Evolutionary conservation across 1,284 basidiomycete genomes (phyloP).

Genomic region (Pyrrhoderma noxium): DNA sequence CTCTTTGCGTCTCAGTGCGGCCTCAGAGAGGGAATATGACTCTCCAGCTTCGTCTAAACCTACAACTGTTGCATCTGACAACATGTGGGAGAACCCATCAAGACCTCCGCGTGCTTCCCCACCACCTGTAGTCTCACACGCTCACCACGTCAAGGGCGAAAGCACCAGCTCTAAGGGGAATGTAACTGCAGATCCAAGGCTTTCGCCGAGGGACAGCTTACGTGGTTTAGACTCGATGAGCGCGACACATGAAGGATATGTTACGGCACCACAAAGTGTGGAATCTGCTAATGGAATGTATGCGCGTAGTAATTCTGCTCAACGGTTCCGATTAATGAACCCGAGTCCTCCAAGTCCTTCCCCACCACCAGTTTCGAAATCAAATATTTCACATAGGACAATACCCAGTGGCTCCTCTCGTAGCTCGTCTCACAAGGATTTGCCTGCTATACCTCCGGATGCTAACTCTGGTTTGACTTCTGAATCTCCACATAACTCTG

Average conservation of each 20-base stretch:
- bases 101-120: constrained; percentile 9
- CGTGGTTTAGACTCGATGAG: constrained; percentile 8
- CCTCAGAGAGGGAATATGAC: constrained; percentile 8
- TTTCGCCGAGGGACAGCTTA: background rate
- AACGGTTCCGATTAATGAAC: constrained; percentile 9
- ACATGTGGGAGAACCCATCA: constrained; percentile 7
- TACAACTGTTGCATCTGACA: background rate
- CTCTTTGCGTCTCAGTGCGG: constrained; percentile 5
- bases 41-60: background rate
- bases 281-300: constrained; percentile 4
- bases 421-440: constrained; percentile 31
- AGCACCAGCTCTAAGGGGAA: constrained; percentile 8
- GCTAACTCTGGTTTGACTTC: constrained; percentile 44
- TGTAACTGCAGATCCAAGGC: background rate
- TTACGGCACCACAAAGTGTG: constrained; percentile 13
- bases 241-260: constrained; percentile 14
- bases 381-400: constrained; percentile 16
- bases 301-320: background rate
- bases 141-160: constrained; percentile 7
- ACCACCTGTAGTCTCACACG: background rate
- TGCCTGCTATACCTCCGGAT: constrained; percentile 34
- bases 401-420: constrained; percentile 7
- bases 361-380: constrained; percentile 2
- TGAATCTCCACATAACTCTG: constrained; percentile 5
- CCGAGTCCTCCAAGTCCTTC: constrained; percentile 5